Evolutionary conservation across 495 filamentous ascomycete genomes (phyloP).

Genomic region (Annulohypoxylon stygium): DNA sequence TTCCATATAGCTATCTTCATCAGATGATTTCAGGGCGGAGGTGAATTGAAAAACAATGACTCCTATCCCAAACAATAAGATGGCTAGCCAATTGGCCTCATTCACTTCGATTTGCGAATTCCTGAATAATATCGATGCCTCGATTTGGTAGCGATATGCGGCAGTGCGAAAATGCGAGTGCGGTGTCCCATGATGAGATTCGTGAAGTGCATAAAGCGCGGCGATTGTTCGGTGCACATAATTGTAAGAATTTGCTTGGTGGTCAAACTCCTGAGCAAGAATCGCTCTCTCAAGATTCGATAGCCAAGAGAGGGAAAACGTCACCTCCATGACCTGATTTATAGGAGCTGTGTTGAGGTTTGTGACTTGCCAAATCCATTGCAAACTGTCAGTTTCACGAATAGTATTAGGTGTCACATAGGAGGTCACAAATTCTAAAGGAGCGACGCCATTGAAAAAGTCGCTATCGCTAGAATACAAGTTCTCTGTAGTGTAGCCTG

Average conservation of each 20-base stretch:
- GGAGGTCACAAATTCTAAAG: no score
- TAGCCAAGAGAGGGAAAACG: constrained; percentile 26
- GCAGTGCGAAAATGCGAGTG: constrained; percentile 17
- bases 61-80: constrained; percentile 44
- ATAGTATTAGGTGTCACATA: not conserved
- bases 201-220: constrained; percentile 32
- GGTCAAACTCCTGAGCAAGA: constrained; percentile 18
- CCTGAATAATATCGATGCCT: constrained; percentile 40
- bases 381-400: not conserved
- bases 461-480: not conserved
- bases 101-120: constrained; percentile 32
- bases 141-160: constrained; percentile 40
- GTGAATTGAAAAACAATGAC: constrained; percentile 48
- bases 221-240: constrained; percentile 31
- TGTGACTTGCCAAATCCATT: not conserved
- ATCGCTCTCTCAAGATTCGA: not conserved
- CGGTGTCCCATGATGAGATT: constrained; percentile 18
- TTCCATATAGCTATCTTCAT: constrained; percentile 35
- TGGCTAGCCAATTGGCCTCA: constrained; percentile 44
- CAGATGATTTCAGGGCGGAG: constrained; percentile 10
- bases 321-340: constrained; percentile 26
- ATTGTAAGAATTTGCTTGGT: constrained; percentile 24
- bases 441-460: not conserved
- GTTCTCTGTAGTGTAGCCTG: not conserved
- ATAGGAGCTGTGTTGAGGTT: not conserved